Evolutionary conservation across 768 basidiomycete genomes (phyloP).

Genomic region (Trametes cubensis): DNA sequence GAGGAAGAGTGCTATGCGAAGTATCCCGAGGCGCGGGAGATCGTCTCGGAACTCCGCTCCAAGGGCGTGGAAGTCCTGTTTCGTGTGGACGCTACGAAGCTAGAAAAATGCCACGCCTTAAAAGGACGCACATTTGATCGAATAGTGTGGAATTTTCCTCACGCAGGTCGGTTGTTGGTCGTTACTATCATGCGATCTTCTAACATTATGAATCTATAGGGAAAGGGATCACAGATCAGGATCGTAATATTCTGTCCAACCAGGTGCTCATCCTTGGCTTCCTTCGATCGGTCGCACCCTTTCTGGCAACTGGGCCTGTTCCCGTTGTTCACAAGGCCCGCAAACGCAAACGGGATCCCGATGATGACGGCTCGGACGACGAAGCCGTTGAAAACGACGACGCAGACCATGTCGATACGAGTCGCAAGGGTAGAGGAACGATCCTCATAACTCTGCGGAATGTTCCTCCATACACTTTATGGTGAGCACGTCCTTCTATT

Average conservation of each 20-base stretch:
- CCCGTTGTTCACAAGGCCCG: constrained; percentile 45
- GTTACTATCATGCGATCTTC: not conserved
- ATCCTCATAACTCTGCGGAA: constrained; percentile 87
- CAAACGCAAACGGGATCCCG: constrained; percentile 45
- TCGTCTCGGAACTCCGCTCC: constrained; percentile 55
- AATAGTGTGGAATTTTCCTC: constrained; percentile 95
- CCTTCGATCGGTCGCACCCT: constrained; percentile 66
- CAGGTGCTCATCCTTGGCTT: constrained; percentile 84
- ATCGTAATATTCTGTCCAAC: constrained; percentile 89
- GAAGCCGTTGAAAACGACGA: constrained; percentile 36
- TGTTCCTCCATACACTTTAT: constrained; percentile 83
- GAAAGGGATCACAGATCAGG: constrained; percentile 90
- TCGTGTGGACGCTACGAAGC: constrained; percentile 77
- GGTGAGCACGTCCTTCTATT: constrained; percentile 46
- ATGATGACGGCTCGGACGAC: constrained; percentile 51
- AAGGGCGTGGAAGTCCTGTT: constrained; percentile 76
- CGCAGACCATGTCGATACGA: constrained; percentile 24
- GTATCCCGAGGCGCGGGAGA: constrained; percentile 72
- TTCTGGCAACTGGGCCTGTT: constrained; percentile 60
- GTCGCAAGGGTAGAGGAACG: constrained; percentile 56
- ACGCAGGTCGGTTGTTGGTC: constrained; percentile 66
- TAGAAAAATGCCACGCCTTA: constrained; percentile 61
- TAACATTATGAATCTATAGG: constrained; percentile 45
- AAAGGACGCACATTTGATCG: constrained; percentile 72
- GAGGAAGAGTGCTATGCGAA: constrained; percentile 77